Conservation (phyloP, 441 rosid species). For the Gossypium aridum region DNA sequence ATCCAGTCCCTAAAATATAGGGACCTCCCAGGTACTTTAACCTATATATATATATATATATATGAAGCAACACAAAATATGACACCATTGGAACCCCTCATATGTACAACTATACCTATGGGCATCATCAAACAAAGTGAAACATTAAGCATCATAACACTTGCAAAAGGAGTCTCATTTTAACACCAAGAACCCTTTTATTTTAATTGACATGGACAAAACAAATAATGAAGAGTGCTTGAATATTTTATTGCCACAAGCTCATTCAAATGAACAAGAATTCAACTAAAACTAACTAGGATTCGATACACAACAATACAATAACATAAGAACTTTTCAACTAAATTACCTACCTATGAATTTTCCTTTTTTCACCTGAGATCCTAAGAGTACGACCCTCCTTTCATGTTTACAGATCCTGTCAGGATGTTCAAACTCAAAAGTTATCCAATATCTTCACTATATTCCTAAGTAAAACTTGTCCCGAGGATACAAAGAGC, state of each 20-base stretch:
- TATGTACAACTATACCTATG: no score
- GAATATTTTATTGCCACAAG: constrained; percentile 11
- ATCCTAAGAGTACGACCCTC: constrained; percentile 16
- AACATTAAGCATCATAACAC: background rate
- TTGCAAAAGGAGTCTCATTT: background rate
- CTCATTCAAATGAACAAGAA: constrained; percentile 9
- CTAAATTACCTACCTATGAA: constrained; percentile 29
- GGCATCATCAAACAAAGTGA: background rate
- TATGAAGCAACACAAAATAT: no score
- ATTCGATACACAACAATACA: constrained; percentile 16
- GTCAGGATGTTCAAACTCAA: background rate
- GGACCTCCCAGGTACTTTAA: no score
- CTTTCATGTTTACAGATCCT: background rate
- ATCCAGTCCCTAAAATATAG: no score
- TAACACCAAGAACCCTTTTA: background rate
- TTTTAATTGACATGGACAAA: constrained; percentile 4
- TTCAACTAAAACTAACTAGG: constrained; percentile 14
- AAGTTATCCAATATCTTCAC: background rate
- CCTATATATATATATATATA: no score
- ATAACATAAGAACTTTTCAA: constrained; percentile 19
- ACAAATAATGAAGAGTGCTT: background rate
- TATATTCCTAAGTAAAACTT: constrained; percentile 25
- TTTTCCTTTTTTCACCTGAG: constrained; percentile 11
- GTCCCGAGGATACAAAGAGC: constrained; percentile 16
- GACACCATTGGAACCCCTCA: no score